These are phyloP conservation scores for Colletotrichum sp. DNA, from an alignment of 2,329 filamentous ascomycete species.

Conservation along the genomic window DNA sequence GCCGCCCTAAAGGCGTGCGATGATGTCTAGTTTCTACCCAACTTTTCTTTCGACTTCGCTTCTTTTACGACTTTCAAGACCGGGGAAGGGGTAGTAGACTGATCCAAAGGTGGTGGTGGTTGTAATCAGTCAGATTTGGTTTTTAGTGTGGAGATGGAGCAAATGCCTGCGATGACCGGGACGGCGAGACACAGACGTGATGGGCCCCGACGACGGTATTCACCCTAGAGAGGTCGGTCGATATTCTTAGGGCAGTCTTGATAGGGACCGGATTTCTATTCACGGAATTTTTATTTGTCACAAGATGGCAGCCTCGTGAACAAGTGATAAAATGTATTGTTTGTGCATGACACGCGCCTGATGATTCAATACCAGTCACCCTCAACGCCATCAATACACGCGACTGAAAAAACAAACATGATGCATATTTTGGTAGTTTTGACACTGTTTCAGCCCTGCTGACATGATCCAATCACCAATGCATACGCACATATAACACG, in stretches of 20 bases:
- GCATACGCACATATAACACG: fast-evolving
- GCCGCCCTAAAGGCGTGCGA: not conserved
- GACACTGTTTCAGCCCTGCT: not conserved
- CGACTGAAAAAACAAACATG: not conserved
- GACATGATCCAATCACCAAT: not conserved
- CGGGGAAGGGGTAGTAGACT: not conserved
- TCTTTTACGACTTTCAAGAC: constrained; percentile 10
- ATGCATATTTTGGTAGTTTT: not conserved
- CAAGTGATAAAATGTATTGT: not conserved
- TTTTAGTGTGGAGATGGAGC: not conserved
- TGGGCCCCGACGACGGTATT: not conserved
- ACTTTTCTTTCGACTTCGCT: constrained; percentile 25
- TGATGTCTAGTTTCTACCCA: constrained; percentile 5
- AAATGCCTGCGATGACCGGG: not conserved
- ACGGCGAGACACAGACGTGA: not conserved
- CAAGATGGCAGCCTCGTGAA: not conserved
- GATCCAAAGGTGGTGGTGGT: not conserved
- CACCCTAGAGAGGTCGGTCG: constrained; percentile 1
- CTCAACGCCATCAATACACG: not conserved
- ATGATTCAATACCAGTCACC: not conserved
- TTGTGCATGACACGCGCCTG: not conserved
- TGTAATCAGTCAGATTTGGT: constrained; percentile 7
- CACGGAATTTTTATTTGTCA: constrained; percentile 1
- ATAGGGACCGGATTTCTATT: constrained; percentile 19
- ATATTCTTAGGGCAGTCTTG: constrained; percentile 16